Evolutionary conservation across 495 filamentous ascomycete species (phyloP), one percentile per base, ranked within the genome.

Genomic region (Annulohypoxylon nitens): DNA sequence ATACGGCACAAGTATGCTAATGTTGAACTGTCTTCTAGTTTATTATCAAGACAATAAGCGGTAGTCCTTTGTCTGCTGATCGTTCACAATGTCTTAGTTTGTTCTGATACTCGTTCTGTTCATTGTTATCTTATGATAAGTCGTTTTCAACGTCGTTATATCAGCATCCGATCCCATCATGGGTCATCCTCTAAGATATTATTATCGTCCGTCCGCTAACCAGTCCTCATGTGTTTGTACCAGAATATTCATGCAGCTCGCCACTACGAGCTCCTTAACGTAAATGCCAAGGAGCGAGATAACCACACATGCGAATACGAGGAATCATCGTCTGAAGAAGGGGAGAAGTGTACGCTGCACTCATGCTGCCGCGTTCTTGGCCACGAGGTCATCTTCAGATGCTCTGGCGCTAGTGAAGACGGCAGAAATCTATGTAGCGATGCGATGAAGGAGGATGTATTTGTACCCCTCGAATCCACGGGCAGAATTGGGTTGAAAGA

Each of bases 281-380:
- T 72, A 30, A 23, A 62, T 16, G 37, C 39, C 3, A n/a, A n/a
- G 11, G 69, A 72, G 33, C 63, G 48, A 14, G 63, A 72, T 7
- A 20, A 25, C 1, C 64, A 72, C 43, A 25, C 10, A 0, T 72
- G 69, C 30, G 4, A n/a, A 5, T 12, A 41, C 43, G 12, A 26
- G 18, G 20, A 30, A 4, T 11, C 8, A 2, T 1, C 37, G 25
- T 34, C 51, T 14, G 34, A 30, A 3, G 34, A 34, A 4, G 55
- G 48, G 3, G 20, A 63, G 11, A 43, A 41, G 30, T 72, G 63
- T 26, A 36, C 25, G 20, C 30, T 72, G 12, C 63, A 72, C 14
- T 72, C 69, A 11, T 72, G 63, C 51, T 72, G 69, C n/a, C 62
- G 61, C n/a, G 5, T 67, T 1, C 65, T 68, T 20, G 34, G 65